Evolutionary conservation across 768 basidiomycete genomes (phyloP), one percentile per base, ranked within the genome.

Genomic region (Leccinum pellstonianum): DNA sequence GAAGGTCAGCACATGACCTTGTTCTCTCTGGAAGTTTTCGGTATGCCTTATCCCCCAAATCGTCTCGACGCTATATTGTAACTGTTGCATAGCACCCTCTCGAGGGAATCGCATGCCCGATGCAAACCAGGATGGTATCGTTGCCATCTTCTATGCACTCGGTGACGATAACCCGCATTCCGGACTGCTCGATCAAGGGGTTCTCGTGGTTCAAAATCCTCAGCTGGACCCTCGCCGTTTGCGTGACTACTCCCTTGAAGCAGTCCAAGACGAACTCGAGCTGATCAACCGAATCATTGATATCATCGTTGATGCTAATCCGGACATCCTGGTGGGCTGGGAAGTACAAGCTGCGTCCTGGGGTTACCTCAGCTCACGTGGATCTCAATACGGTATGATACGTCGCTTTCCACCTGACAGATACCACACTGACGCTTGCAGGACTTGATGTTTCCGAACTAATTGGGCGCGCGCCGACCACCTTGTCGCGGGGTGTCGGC

Each of bases 241-340:
- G 17, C 79, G 81, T 5, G 72, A 78, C 37, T 68, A 77, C 54
- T 67, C 75, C 14, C 57, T 88, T 27, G 84, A 90, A 46, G 63
- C 79, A 7, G 85, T 90, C 15, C 72, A 82, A 3, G 79, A 70
- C 47, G 97, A 99, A 75, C 76, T 93, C 11, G 93, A 94, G 21
- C 75, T 98, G 5, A 75, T 98, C 57, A 95, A 97, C 67, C 74
- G 75, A 35, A 65, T 92, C 7, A 77, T 91, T 27, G 94, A 98
- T 69, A 74, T 85, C 29, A 83, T 97, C 0, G 67, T 83, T 23
- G 83, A 85, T 1, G 76, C 92, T 63, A 94, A 98, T 75, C 97
- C 97, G 0, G 97, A 99, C 71, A 87, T 98, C 43, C 68, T 98
- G 8, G 81, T 85, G 0, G 96, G 96, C 15, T 98, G 94, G 93